Evolutionary conservation across 2,329 filamentous ascomycete genomes (phyloP).

Genomic region (Colletotrichum aenigma): DNA sequence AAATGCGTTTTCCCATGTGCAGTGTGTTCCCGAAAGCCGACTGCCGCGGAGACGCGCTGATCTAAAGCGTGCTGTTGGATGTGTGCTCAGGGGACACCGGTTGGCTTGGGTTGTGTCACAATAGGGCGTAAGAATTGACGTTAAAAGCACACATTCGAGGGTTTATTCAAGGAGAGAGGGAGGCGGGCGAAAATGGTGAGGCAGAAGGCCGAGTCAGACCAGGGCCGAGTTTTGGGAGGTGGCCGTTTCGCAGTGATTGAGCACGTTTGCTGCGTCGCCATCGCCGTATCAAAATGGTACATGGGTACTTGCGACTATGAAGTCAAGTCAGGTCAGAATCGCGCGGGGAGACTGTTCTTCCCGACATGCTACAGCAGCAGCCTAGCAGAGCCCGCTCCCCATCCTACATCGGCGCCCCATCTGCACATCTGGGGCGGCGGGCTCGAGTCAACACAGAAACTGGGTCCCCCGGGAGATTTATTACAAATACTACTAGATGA

Average conservation of each 20-base stretch:
- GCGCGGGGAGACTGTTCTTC: not conserved
- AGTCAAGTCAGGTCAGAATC: not conserved
- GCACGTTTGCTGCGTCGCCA: not conserved
- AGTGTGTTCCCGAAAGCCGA: not conserved
- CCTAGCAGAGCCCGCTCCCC: not conserved
- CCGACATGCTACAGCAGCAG: not conserved
- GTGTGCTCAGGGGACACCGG: no score
- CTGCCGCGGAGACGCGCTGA: not conserved
- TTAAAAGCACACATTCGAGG: not conserved
- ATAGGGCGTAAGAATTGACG: not conserved
- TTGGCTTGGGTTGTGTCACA: not conserved
- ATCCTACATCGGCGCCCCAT: not conserved
- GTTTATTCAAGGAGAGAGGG: not conserved
- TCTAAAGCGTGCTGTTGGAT: not conserved
- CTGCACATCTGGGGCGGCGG: not conserved
- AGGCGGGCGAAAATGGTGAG: not conserved
- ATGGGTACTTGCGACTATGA: not conserved
- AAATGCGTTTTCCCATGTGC: not conserved
- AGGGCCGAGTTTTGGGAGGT: not conserved
- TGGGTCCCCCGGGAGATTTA: conserved; percentile 4
- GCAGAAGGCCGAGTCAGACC: not conserved
- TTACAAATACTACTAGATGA: conserved; percentile 17
- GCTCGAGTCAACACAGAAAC: conserved; percentile 7
- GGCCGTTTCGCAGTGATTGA: not conserved
- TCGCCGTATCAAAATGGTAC: not conserved